Evolutionary conservation across 371 early-diverging fungal genomes (phyloP).

Genomic region (Funneliformis caledonium): DNA sequence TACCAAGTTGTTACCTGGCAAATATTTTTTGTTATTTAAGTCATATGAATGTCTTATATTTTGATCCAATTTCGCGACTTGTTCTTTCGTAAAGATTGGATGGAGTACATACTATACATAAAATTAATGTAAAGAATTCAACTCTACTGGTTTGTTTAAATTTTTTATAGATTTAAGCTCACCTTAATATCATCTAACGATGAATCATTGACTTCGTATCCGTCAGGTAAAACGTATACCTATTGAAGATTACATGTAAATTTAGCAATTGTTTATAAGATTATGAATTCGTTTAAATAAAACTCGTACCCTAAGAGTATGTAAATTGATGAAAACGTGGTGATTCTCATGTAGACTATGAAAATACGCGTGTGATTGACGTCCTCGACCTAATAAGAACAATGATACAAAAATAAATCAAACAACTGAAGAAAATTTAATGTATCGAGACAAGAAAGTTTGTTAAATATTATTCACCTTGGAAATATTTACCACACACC

Average conservation of each 20-base stretch:
- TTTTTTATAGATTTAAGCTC: background rate
- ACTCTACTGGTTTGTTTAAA: background rate
- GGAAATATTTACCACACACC: slow-evolving; percentile 96
- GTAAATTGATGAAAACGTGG: slow-evolving; percentile 94
- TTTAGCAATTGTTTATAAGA: background rate
- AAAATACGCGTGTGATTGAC: slow-evolving; percentile 91
- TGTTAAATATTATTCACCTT: slow-evolving; percentile 60
- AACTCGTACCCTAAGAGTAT: slow-evolving; percentile 72
- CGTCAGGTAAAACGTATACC: slow-evolving; percentile 93
- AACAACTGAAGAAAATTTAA: background rate
- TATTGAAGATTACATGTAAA: slow-evolving; percentile 38
- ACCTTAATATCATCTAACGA: slow-evolving; percentile 93
- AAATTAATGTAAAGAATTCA: background rate
- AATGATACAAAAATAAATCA: slow-evolving; percentile 4
- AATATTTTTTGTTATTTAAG: slow-evolving; percentile 83
- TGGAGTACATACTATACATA: slow-evolving; percentile 77
- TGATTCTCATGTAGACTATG: slow-evolving; percentile 96
- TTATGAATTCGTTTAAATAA: background rate
- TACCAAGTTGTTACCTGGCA: slow-evolving; percentile 66
- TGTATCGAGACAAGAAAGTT: background rate
- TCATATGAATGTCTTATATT: slow-evolving; percentile 72
- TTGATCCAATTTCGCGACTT: slow-evolving; percentile 75
- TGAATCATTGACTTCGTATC: slow-evolving; percentile 86
- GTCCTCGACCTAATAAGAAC: slow-evolving; percentile 74
- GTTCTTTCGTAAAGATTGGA: slow-evolving; percentile 77